Conservation (phyloP, 495 filamentous ascomycete genomes). For the Hyphodiscus hymeniophilus region DNA sequence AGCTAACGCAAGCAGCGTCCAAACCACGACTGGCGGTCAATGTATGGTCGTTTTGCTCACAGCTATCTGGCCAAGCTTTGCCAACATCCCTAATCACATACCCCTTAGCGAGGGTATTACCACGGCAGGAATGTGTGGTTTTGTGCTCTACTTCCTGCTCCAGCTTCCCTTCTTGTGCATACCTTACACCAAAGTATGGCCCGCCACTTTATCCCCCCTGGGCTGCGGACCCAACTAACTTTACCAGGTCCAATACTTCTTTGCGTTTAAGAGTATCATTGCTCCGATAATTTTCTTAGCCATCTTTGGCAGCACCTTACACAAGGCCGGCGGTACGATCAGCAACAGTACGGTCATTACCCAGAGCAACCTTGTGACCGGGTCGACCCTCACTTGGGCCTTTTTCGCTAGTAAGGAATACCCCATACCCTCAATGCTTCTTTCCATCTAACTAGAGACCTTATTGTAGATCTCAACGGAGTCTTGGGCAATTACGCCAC, state of each 20-base stretch:
- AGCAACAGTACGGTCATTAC: slow-evolving; percentile 13
- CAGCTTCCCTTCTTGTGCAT: slow-evolving; percentile 46
- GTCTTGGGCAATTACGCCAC: too few relatives aligned
- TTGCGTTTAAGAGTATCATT: slow-evolving; percentile 18
- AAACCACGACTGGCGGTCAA: slow-evolving; percentile 42
- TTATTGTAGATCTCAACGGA: slow-evolving; percentile 10
- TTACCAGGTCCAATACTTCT: slow-evolving; percentile 18
- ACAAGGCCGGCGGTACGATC: slow-evolving; percentile 13
- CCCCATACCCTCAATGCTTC: slow-evolving; percentile 18
- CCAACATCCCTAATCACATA: too few relatives aligned
- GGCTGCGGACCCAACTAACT: too few relatives aligned
- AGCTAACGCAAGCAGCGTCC: slow-evolving; percentile 10
- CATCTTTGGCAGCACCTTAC: slow-evolving; percentile 11
- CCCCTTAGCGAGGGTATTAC: too few relatives aligned
- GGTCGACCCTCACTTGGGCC: slow-evolving; percentile 22
- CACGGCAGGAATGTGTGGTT: too few relatives aligned
- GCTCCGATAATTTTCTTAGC: slow-evolving; percentile 15
- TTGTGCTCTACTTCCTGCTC: slow-evolving; percentile 37
- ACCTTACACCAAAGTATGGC: slow-evolving; percentile 39
- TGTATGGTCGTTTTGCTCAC: too few relatives aligned
- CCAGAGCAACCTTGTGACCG: slow-evolving; percentile 9
- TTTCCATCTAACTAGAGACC: slow-evolving; percentile 23
- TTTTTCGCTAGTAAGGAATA: slow-evolving; percentile 21
- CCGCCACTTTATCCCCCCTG: too few relatives aligned
- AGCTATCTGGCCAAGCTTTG: too few relatives aligned